Evolutionary conservation across 192 early-diverging fungal genomes (phyloP), one percentile per base, ranked within the genome.

Genomic region (Linderina pennispora): DNA sequence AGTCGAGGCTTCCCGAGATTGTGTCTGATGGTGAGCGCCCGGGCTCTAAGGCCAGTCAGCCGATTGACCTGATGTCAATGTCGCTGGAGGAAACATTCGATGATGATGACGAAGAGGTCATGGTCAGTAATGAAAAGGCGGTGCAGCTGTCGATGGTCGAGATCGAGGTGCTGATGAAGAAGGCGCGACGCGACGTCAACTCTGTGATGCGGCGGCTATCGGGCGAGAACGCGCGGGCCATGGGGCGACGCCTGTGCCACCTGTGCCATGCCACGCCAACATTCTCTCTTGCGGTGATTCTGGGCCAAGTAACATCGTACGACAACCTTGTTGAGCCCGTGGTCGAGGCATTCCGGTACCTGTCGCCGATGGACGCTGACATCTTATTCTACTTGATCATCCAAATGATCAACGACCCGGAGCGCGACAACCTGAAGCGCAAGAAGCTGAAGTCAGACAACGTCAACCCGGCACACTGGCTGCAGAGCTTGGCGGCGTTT

Each of bases 231-330:
- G 62, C 62, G 38, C 65, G 62, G 39, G 39, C 55, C 3, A 57
- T 73, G 54, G 62, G 62, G 2, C 53, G 69, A 15, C 62, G 58
- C 43, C 50, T 73, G 3, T 65, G 62, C 50, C 51, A 33, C n/a
- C 43, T 65, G 18, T 65, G 62, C 39, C 69, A 65, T n/a, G 31
- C 58, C 3, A 56, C 62, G 21, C 69, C 69, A 11, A 49, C 51
- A 18, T 31, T 73, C 24, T 55, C 62, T 3, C 45, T 65, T 2
- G 65, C 57, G 35, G 53, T 73, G 11, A 39, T 65, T 34, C 43
- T 73, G 36, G 69, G 65, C 31, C 69, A 73, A 39, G 69, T 73
- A 33, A 65, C 57, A 39, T 65, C 62, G 1, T 73, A 73, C 23
- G 69, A 65, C 48, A 73, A 73, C 23, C 53, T 73, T 24, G 58